Conservation (phyloP, 1,139 yeast species). For the Tardiomyces digboiensis region DNA sequence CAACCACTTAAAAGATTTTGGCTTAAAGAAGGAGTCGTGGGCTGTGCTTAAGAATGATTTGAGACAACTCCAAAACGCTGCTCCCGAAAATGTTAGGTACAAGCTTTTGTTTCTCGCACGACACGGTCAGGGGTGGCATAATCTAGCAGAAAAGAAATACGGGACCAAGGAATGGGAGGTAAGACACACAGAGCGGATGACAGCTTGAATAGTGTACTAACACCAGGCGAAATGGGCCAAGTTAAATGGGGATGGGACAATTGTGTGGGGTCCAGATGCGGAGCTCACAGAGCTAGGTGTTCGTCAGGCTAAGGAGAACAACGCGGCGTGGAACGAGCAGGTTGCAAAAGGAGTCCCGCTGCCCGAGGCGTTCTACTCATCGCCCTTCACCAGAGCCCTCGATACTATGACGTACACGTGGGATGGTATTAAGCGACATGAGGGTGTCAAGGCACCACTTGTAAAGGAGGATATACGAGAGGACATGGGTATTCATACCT, state of each 20-base stretch:
- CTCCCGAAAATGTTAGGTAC: conserved; percentile 33
- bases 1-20: conserved; percentile 43
- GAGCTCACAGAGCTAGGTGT: conserved; percentile 49
- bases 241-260: conserved; percentile 44
- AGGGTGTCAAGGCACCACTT: conserved; percentile 25
- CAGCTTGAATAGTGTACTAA: neutral
- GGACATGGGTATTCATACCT: conserved; percentile 56
- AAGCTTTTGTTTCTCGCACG: conserved; percentile 56
- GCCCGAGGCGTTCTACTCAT: conserved; percentile 47
- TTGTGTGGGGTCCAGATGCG: conserved; percentile 64
- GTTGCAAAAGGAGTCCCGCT: conserved; percentile 39
- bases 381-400: conserved; percentile 57
- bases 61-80: conserved; percentile 28
- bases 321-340: conserved; percentile 36
- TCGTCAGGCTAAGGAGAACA: conserved; percentile 41
- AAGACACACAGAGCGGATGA: too few species aligned
- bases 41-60: conserved; percentile 29
- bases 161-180: conserved; percentile 49
- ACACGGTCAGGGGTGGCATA: conserved; percentile 76
- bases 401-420: conserved; percentile 52
- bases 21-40: conserved; percentile 40
- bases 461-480: conserved; percentile 54
- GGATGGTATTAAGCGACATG: conserved; percentile 18
- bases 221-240: conserved; percentile 36
- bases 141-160: conserved; percentile 47